Base-by-base conservation (phyloP, 257 asterid species). In the Perilla frutescens region DNA sequence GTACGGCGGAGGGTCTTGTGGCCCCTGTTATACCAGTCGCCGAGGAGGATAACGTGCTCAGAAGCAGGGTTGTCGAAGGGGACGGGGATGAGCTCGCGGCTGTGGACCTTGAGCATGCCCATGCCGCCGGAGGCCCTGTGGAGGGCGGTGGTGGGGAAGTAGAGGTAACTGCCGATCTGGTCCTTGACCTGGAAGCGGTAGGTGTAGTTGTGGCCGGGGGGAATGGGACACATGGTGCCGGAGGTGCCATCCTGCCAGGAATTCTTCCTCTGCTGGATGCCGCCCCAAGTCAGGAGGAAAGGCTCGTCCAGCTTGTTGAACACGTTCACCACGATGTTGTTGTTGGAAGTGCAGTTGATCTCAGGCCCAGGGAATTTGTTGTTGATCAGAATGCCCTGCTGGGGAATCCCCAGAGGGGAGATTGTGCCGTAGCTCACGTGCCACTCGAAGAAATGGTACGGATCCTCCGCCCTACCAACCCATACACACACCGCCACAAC, bases 181-280 rank as follows among this genome's bases (percentile, higher is more conserved):
- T 87, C 89, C 82, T 87, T 87, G 43, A 82, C 89, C 79, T 87
- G 89, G 78, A 87, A 84, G 0, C 48, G 56, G 61, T 84, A 87
- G 37, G 92, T 87, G 68, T 78, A 87, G 73, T 87, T 87, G 3
- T 61, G 66, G 5, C 90, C 88, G 0, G 92, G 85, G 8, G 73
- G 71, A 41, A 87, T 87, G 68, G 92, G 92, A 77, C 90, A 87
- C 85, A 77, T 85, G 59, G 92, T 83, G 34, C 90, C 91, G 0
- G 29, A 70, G 48, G 81, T 81, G 6, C 92, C 92, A 36, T 87
- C 92, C 66, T 81, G 86, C 90, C 92, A 87, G 0, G 90, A 84
- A 66, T 85, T 84, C 73, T 84, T 87, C 70, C 89, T 56, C 14
- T 85, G 90, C 37, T 87, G 92, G 13, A 85, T 49, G 9, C 90